These are phyloP conservation scores for Phytopythium helicoides DNA, from an alignment of 352 stramenopile genomes.

Conservation along the genomic window DNA sequence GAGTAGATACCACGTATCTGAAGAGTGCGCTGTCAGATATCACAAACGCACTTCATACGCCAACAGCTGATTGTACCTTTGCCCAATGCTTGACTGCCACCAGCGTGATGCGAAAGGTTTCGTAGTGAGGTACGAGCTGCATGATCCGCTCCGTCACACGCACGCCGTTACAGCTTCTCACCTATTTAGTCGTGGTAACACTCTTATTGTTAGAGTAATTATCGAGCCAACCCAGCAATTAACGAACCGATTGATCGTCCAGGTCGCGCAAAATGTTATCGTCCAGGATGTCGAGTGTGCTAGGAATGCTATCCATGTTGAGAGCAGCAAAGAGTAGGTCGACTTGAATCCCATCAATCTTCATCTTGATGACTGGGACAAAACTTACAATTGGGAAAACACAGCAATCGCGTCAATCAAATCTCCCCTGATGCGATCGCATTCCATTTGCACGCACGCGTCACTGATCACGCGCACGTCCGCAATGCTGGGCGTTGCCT, in stretches of 20 bases:
- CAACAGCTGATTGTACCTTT: slow-evolving; percentile 33
- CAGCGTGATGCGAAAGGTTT: slow-evolving; percentile 89
- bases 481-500: slow-evolving; percentile 65
- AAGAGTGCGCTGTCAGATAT: slow-evolving; percentile 3
- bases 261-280: slow-evolving; percentile 79
- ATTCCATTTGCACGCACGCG: slow-evolving; percentile 81
- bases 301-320: slow-evolving; percentile 50
- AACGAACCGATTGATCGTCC: slow-evolving; percentile 81
- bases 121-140: slow-evolving; percentile 82
- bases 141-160: slow-evolving; percentile 95
- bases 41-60: too few species aligned
- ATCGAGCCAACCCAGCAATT: neutral
- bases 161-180: slow-evolving; percentile 94
- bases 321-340: slow-evolving; percentile 94
- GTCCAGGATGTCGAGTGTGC: slow-evolving; percentile 79
- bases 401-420: neutral
- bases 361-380: slow-evolving; percentile 94
- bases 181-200: slow-evolving; percentile 9
- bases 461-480: slow-evolving; percentile 82
- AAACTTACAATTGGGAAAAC: slow-evolving; percentile 33
- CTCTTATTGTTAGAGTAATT: neutral
- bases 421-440: neutral
- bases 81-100: slow-evolving; percentile 92
- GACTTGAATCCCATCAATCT: slow-evolving; percentile 87
- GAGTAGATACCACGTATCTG: slow-evolving; percentile 96